Percentiles rank a stretch among this genome's conserved stretches.
phyloP scores from a whole-genome alignment of 2,329 filamentous ascomycete genomes.

The Colletotrichum gigasporum region DNA sequence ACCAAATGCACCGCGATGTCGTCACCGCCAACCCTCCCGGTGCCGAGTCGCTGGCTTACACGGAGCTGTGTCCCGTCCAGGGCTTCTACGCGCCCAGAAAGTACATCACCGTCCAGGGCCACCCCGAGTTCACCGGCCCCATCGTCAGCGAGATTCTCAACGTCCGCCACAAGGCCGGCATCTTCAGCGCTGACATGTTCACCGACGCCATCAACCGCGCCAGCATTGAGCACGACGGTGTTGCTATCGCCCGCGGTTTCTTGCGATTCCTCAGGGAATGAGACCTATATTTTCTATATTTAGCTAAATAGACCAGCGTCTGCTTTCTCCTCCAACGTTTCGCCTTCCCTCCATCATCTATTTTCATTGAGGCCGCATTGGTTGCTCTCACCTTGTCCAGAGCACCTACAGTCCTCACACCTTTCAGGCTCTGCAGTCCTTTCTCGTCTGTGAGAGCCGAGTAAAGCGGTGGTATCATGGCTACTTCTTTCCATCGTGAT shows the following conservation, averaged over 20 bases:
- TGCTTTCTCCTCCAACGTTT: neutral
- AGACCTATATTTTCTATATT: neutral
- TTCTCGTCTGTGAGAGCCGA: no score
- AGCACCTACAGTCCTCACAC: no score
- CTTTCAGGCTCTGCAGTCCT: no score
- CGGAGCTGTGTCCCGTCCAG: conserved; percentile 77
- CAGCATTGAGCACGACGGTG: conserved; percentile 77
- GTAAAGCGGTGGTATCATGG: no score
- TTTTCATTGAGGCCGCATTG: neutral
- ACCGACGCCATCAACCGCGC: conserved; percentile 75
- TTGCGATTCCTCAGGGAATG: conserved; percentile 77
- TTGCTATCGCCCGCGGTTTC: conserved; percentile 78
- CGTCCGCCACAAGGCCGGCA: conserved; percentile 69
- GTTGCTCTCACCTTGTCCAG: no score
- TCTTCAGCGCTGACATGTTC: conserved; percentile 76
- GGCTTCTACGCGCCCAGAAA: conserved; percentile 76
- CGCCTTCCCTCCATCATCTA: neutral
- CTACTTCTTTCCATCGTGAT: no score
- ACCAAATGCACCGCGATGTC: conserved; percentile 89
- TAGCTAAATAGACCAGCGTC: conserved; percentile 29
- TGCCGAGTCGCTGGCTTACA: conserved; percentile 71
- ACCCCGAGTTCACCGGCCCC: conserved; percentile 81
- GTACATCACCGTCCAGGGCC: conserved; percentile 83
- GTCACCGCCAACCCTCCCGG: conserved; percentile 71
- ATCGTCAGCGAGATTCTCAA: conserved; percentile 77